phyloP scores from a whole-genome alignment of 352 stramenopile species.

The Ophiocytium majus region DNA sequence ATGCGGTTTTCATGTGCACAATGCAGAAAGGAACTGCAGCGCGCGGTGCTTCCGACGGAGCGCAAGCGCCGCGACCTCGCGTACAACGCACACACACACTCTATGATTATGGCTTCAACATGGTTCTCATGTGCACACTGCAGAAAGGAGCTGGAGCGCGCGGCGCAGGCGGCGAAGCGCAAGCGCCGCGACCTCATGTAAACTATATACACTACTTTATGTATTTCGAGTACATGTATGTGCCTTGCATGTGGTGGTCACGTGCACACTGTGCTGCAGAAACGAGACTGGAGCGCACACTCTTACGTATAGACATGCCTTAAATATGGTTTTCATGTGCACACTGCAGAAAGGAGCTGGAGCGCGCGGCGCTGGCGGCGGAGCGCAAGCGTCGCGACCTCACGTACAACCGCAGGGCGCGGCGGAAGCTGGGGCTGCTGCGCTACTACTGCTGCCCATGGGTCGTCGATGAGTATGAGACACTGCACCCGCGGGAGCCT shows the following conservation, averaged over 20 bases:
- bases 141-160: neutral
- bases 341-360: conserved; percentile 28
- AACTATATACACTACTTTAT: too few relatives aligned
- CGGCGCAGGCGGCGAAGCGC: neutral
- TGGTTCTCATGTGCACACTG: too few relatives aligned
- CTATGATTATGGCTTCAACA: too few relatives aligned
- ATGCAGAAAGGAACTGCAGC: neutral
- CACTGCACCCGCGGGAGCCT: conserved; percentile 36
- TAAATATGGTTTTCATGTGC: too few relatives aligned
- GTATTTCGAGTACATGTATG: neutral
- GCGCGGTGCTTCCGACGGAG: neutral
- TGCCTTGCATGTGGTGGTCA: neutral
- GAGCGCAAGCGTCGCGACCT: conserved; percentile 28
- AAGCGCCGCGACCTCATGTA: neutral
- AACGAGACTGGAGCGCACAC: neutral
- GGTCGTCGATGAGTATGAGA: conserved; percentile 33
- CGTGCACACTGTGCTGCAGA: neutral
- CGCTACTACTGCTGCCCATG: conserved; percentile 51
- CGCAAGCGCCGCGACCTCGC: neutral
- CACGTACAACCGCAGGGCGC: conserved; percentile 34
- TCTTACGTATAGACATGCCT: too few relatives aligned
- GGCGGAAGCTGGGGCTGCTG: conserved; percentile 36
- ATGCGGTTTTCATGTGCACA: too few relatives aligned
- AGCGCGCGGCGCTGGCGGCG: conserved; percentile 23
- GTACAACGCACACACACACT: too few relatives aligned